Evolutionary conservation across 306 rosid species (phyloP).

Genomic region (Prunus salicina): DNA sequence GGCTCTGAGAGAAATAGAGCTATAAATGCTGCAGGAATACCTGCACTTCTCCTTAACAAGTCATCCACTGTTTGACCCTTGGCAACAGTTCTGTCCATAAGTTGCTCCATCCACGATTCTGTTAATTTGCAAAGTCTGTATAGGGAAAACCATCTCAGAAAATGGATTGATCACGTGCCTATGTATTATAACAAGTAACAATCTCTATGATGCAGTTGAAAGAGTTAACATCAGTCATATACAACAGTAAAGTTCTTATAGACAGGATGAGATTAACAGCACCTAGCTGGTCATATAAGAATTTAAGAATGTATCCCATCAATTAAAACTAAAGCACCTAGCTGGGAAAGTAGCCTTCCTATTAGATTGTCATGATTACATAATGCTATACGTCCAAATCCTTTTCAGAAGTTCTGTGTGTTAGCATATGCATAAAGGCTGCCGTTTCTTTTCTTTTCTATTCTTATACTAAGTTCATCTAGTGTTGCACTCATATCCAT

Average conservation of each 20-base stretch:
- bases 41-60: slow-evolving; percentile 97
- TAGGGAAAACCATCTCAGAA: slow-evolving; percentile 27
- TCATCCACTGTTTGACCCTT: slow-evolving; percentile 89
- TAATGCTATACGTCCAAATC: too few relatives aligned
- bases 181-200: background rate
- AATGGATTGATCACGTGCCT: background rate
- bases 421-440: too few relatives aligned
- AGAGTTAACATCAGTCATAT: background rate
- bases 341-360: background rate
- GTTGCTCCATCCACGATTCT: slow-evolving; percentile 95
- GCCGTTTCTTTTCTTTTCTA: too few relatives aligned
- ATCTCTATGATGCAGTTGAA: slow-evolving; percentile 1
- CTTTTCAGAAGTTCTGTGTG: too few relatives aligned
- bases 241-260: background rate
- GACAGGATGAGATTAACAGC: background rate
- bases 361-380: too few relatives aligned
- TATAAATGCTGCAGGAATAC: slow-evolving; percentile 93
- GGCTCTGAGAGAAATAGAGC: slow-evolving; percentile 99
- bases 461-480: too few relatives aligned
- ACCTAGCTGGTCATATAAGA: background rate
- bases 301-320: background rate
- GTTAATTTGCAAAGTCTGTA: slow-evolving; percentile 84
- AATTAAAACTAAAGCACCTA: background rate
- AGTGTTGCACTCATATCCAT: too few relatives aligned
- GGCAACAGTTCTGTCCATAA: slow-evolving; percentile 86